Base-by-base conservation (phyloP, 495 filamentous ascomycete species). In the Penicillium lagena region DNA sequence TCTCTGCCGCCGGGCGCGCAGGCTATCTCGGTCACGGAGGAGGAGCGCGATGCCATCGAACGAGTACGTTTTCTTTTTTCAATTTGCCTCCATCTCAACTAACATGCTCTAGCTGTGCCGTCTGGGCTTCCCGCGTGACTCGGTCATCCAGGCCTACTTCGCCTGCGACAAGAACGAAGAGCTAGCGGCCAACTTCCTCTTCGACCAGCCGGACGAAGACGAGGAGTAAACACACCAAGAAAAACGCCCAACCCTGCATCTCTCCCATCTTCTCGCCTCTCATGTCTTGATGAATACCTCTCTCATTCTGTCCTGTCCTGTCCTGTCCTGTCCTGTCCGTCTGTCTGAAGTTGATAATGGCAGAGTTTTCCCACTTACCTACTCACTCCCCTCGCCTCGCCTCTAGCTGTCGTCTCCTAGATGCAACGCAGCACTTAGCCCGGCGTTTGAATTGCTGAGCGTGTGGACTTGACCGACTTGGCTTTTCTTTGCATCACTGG, bases 161-260 rank as follows among this genome's bases (percentile, higher is more conserved):
- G 93, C 93, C 7, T 98, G 93, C 64, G 93, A 98, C 67, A 98
- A 97, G 76, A 96, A 98, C 64, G 93, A 98, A 66, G 93, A 98
- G 62, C 73, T 97, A 31, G 90, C 93, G 4, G 93, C 93, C 29
- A 98, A 98, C 60, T 96, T 96, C 68, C 74, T 98, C 42, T 98
- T 98, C 58, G 93, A 98, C 52, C 89, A 96, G 62, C 90, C 90
- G 1, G 89, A 93, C 46, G 93, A 97, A 28, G 84, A 85, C 30
- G 86, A 89, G 43, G 78, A 85, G 42, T 63, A 68, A 63, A 65
- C 47, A 58, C 40, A 22, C 22, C 22, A 22, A 22, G 22, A 4
- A 22, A 22, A 22, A 22, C 22, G 22, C 22, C 54, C 54, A 60
- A 60, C 46, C 54, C 58, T 60, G 48, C 42, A 44, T 32, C 50